These are phyloP conservation scores for Debaryomyces subglobosus DNA, from an alignment of 1,139 yeast genomes.

Conservation along the genomic window DNA sequence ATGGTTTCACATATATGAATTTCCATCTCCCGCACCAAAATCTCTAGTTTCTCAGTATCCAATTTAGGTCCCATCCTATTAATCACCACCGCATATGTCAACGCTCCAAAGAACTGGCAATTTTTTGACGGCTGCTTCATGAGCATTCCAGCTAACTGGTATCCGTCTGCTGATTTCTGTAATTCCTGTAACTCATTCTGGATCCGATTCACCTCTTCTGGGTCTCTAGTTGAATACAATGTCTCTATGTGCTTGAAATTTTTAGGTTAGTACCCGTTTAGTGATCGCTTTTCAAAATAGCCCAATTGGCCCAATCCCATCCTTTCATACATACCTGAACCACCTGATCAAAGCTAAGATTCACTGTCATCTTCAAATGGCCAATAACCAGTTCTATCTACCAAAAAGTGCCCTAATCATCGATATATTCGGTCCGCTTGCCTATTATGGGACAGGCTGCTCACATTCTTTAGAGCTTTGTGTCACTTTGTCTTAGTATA, in stretches of 20 bases:
- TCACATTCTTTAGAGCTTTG: background rate
- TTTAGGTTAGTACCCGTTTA: conserved; percentile 1
- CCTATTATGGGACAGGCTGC: conserved; percentile 2
- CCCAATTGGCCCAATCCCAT: background rate
- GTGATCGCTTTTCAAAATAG: background rate
- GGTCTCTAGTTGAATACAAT: conserved; percentile 46
- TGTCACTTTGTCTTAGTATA: background rate
- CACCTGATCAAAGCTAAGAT: background rate
- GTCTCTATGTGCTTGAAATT: conserved; percentile 38
- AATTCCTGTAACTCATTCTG: conserved; percentile 57
- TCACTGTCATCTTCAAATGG: background rate
- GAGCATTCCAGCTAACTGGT: conserved; percentile 52
- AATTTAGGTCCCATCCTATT: conserved; percentile 31
- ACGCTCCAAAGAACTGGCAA: conserved; percentile 72
- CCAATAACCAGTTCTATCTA: background rate
- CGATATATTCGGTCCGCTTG: background rate
- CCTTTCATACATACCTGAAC: conserved; percentile 3
- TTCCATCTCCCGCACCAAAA: conserved; percentile 14
- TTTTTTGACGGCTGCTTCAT: conserved; percentile 45
- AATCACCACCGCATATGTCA: conserved; percentile 64
- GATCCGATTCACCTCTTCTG: conserved; percentile 43
- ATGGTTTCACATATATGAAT: conserved; percentile 8
- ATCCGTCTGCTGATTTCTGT: conserved; percentile 57
- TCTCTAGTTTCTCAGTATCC: conserved; percentile 11
- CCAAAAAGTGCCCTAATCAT: background rate